Percentiles rank a stretch among this genome's conserved stretches.
phyloP scores from a whole-genome alignment of 2,329 filamentous ascomycete species.

The Cordyceps cicadae region DNA sequence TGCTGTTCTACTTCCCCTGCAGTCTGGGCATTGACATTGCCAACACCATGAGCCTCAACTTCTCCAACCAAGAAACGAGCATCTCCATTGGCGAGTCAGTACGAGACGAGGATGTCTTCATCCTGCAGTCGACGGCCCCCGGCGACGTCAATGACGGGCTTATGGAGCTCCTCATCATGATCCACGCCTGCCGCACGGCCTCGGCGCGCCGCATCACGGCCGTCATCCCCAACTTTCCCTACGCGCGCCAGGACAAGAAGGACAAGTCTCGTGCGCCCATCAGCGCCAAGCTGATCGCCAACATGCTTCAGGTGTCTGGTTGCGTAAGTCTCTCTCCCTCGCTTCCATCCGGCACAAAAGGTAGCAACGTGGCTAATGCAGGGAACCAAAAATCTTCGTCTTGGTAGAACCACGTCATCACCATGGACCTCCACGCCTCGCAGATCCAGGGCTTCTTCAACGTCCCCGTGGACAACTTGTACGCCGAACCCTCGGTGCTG shows the following conservation, averaged over 20 bases:
- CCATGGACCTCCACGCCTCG: slow-evolving; percentile 89
- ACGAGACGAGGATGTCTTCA: slow-evolving; percentile 96
- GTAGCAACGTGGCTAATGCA: not conserved
- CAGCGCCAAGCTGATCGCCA: slow-evolving; percentile 89
- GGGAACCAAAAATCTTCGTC: no score
- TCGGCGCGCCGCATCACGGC: slow-evolving; percentile 84
- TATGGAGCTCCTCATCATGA: slow-evolving; percentile 98
- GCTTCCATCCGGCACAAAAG: not conserved
- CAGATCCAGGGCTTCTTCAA: slow-evolving; percentile 98
- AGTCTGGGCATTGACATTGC: slow-evolving; percentile 71
- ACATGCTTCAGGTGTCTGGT: slow-evolving; percentile 93
- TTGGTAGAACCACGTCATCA: slow-evolving; percentile 56
- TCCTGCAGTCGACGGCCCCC: slow-evolving; percentile 87
- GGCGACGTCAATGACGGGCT: slow-evolving; percentile 97
- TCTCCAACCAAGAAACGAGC: slow-evolving; percentile 79
- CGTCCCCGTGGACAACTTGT: slow-evolving; percentile 66
- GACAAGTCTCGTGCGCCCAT: slow-evolving; percentile 91
- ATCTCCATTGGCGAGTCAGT: slow-evolving; percentile 95
- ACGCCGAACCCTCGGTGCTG: slow-evolving; percentile 86
- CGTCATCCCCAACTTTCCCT: slow-evolving; percentile 92
- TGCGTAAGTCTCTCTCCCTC: slow-evolving; percentile 38
- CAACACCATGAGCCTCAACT: slow-evolving; percentile 73
- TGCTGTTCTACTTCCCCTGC: slow-evolving; percentile 16
- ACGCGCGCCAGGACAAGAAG: slow-evolving; percentile 96
- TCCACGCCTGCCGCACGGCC: slow-evolving; percentile 72